A percentile compares a stretch with the other conserved stretches of the same genome.
These are phyloP conservation scores for Trypanosoma platydactyli DNA, from an alignment of 208 protist genomes.

Conservation along the genomic window DNA sequence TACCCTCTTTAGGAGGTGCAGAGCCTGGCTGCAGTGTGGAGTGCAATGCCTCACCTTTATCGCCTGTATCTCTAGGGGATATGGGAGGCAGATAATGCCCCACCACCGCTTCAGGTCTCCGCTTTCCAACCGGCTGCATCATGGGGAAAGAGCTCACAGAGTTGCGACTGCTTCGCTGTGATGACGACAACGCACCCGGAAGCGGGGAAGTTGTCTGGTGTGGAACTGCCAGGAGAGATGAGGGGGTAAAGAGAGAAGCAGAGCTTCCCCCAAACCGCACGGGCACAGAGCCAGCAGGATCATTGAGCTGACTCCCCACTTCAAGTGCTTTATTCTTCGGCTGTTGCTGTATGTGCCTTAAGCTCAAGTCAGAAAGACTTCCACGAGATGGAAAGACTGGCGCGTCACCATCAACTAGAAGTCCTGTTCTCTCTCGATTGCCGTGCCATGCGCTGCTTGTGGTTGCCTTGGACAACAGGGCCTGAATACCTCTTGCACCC, in stretches of 20 bases:
- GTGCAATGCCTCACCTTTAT: background rate
- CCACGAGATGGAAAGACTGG: too few relatives aligned
- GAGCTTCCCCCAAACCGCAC: background rate
- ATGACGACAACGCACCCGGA: background rate
- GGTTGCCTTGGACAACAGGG: slow-evolving; percentile 37
- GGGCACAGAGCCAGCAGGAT: slow-evolving; percentile 1
- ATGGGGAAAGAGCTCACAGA: slow-evolving; percentile 10
- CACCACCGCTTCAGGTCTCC: slow-evolving; percentile 17
- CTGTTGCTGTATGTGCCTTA: background rate
- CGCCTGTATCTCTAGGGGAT: background rate
- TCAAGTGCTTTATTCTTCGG: background rate
- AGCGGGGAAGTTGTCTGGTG: background rate
- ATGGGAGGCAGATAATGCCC: slow-evolving; percentile 23
- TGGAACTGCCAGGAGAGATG: background rate
- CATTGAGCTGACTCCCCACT: background rate
- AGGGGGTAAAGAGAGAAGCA: background rate
- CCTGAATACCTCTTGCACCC: slow-evolving; percentile 67
- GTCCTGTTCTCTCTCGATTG: too few relatives aligned
- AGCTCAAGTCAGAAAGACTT: background rate
- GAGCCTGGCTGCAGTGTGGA: background rate
- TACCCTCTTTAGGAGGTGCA: too few relatives aligned
- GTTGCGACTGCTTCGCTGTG: slow-evolving; percentile 14
- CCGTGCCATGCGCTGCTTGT: background rate
- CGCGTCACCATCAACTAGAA: too few relatives aligned
- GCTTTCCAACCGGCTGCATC: background rate